phyloP scores from a whole-genome alignment of 352 stramenopile genomes.

The Aphanomyces astaci region DNA sequence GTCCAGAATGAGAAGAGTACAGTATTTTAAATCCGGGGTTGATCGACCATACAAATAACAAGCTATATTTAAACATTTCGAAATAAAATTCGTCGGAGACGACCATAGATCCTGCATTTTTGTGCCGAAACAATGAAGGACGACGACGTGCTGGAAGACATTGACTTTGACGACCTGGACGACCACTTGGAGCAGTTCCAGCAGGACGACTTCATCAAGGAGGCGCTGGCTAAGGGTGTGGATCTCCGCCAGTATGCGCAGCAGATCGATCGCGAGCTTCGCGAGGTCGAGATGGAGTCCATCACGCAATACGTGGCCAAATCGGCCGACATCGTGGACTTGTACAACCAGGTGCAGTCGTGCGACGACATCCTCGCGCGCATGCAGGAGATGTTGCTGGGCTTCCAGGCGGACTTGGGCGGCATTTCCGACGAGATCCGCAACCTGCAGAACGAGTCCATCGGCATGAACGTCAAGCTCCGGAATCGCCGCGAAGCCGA shows the following conservation, averaged over 20 bases:
- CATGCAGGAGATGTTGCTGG: slow-evolving; percentile 97
- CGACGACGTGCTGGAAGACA: slow-evolving; percentile 57
- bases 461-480: slow-evolving; percentile 89
- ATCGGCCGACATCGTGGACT: slow-evolving; percentile 80
- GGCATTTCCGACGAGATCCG: slow-evolving; percentile 97
- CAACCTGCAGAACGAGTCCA: slow-evolving; percentile 93
- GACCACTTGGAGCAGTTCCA: slow-evolving; percentile 93
- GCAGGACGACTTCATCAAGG: slow-evolving; percentile 88
- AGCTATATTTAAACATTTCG: neutral
- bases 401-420: slow-evolving; percentile 97
- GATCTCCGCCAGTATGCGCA: slow-evolving; percentile 86
- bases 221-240: slow-evolving; percentile 85
- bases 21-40: too few relatives aligned
- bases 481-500: slow-evolving; percentile 94
- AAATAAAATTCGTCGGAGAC: neutral
- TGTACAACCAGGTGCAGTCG: slow-evolving; percentile 92
- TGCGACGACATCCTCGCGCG: slow-evolving; percentile 95
- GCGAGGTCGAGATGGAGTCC: slow-evolving; percentile 72
- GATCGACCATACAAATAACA: slow-evolving; percentile 3
- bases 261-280: slow-evolving; percentile 86
- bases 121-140: neutral
- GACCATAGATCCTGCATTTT: neutral
- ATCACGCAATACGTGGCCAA: slow-evolving; percentile 85
- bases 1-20: too few relatives aligned
- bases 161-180: slow-evolving; percentile 90